Percentiles rank a stretch among this genome's conserved stretches.
Conservation (phyloP, 2,329 filamentous ascomycete genomes). For the Fusarium annulatum region DNA sequence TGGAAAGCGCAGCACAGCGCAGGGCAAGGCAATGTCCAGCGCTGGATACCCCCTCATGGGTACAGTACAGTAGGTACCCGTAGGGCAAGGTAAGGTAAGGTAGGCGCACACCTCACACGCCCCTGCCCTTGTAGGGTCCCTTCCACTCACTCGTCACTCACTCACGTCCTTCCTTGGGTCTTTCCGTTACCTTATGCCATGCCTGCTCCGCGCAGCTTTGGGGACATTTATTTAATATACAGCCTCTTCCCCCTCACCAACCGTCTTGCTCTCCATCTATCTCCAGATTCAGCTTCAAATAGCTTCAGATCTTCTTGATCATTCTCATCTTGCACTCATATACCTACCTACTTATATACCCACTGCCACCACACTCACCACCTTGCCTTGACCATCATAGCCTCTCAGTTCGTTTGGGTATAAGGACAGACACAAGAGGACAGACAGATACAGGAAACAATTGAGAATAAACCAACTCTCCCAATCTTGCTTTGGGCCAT, state of each 20-base stretch:
- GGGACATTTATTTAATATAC: constrained; percentile 50
- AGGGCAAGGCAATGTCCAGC: constrained; percentile 13
- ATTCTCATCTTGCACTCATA: constrained; percentile 14
- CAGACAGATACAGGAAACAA: constrained; percentile 27
- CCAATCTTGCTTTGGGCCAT: constrained; percentile 22
- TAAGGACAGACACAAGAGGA: constrained; percentile 28
- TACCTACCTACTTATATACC: constrained; percentile 14
- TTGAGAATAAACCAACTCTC: constrained; percentile 14
- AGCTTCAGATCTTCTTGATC: constrained; percentile 33
- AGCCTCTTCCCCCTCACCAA: constrained; percentile 46
- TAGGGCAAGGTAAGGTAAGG: neutral
- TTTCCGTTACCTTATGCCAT: constrained; percentile 13
- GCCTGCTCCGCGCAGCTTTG: constrained; percentile 36
- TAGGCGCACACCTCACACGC: neutral
- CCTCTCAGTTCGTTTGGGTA: constrained; percentile 29
- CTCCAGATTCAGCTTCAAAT: constrained; percentile 30
- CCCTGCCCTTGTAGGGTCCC: constrained; percentile 11
- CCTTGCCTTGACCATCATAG: constrained; percentile 5
- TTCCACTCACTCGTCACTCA: constrained; percentile 22
- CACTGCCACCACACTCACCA: constrained; percentile 13
- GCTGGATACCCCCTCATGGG: constrained; percentile 20
- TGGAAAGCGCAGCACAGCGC: neutral
- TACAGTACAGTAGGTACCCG: neutral
- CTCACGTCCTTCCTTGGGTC: constrained; percentile 31
- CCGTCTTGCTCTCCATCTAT: constrained; percentile 37